Evolutionary conservation across 345 rosid species (phyloP).

Genomic region (Rhodomyrtus tomentosa): DNA sequence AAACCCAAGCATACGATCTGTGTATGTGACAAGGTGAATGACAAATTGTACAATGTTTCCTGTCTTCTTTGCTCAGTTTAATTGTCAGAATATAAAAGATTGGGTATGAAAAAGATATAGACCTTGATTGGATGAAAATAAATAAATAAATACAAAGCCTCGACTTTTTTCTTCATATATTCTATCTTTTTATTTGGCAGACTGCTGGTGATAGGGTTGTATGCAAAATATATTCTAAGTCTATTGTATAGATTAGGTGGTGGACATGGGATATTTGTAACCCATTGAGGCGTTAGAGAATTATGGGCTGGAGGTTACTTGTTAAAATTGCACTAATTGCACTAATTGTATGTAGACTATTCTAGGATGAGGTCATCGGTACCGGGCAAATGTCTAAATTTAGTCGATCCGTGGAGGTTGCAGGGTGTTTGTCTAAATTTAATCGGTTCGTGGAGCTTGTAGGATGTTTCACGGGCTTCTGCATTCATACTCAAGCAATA

Average conservation of each 20-base stretch:
- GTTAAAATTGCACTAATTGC: not conserved
- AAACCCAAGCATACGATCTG: not conserved
- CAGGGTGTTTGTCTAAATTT: not conserved
- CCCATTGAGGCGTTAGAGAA: not conserved
- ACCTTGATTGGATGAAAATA: not conserved
- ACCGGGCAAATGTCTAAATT: not conserved
- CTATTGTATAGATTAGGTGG: not conserved
- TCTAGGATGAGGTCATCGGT: not conserved
- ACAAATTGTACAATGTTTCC: not conserved
- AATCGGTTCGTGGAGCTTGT: not conserved
- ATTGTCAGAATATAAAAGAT: not conserved
- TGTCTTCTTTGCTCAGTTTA: not conserved
- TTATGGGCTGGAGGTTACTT: not conserved
- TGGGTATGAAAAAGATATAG: not conserved
- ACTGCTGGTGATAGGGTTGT: not conserved
- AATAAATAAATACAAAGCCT: not conserved
- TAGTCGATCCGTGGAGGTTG: not conserved
- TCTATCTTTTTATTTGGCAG: not conserved
- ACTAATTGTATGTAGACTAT: not conserved
- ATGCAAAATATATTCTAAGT: not conserved
- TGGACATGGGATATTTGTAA: not conserved
- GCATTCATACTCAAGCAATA: not conserved
- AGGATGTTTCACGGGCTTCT: not conserved
- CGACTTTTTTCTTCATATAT: not conserved
- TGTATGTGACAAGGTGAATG: not conserved